These are phyloP conservation scores for Cubamyces lactineus DNA, from an alignment of 768 basidiomycete species.

Conservation along the genomic window DNA sequence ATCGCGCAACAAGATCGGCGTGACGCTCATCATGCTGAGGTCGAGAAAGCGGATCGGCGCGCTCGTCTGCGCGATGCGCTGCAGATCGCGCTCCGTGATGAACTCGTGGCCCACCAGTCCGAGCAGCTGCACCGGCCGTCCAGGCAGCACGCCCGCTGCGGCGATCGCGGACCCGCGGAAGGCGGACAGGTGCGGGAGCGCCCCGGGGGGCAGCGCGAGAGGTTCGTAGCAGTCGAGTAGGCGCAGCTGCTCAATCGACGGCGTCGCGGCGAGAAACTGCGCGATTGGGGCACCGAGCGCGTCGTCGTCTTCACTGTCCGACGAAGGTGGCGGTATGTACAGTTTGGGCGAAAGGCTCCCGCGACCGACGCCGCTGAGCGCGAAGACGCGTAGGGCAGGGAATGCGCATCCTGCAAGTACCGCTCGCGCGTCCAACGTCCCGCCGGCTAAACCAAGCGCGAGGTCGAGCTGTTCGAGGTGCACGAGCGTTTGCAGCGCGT, in stretches of 20 bases:
- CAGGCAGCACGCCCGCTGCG: slow-evolving; percentile 63
- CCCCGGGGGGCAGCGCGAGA: slow-evolving; percentile 45
- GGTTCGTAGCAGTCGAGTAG: slow-evolving; percentile 48
- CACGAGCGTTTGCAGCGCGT: slow-evolving; percentile 45
- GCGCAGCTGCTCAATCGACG: slow-evolving; percentile 45
- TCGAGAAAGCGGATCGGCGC: slow-evolving; percentile 58
- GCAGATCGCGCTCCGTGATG: slow-evolving; percentile 56
- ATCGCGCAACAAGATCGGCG: slow-evolving; percentile 58
- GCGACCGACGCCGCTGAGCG: slow-evolving; percentile 38
- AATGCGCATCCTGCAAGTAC: slow-evolving; percentile 33
- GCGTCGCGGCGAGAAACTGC: slow-evolving; percentile 46
- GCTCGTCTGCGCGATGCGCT: slow-evolving; percentile 50
- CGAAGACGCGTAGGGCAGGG: slow-evolving; percentile 36
- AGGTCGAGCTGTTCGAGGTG: slow-evolving; percentile 60
- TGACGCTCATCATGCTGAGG: slow-evolving; percentile 60
- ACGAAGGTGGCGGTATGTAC: slow-evolving; percentile 13
- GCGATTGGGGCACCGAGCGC: slow-evolving; percentile 36
- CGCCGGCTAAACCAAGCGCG: slow-evolving; percentile 52
- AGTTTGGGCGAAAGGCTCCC: slow-evolving; percentile 43
- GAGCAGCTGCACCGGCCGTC: slow-evolving; percentile 59
- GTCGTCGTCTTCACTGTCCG: slow-evolving; percentile 6
- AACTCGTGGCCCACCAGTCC: slow-evolving; percentile 60
- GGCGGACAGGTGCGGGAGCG: slow-evolving; percentile 51
- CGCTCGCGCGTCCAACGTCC: slow-evolving; percentile 32
- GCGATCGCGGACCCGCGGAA: slow-evolving; percentile 64